Percentiles rank a stretch among this genome's conserved stretches.
phyloP scores from a whole-genome alignment of 2,329 filamentous ascomycete species.

The Pseudogymnoascus sp. region DNA sequence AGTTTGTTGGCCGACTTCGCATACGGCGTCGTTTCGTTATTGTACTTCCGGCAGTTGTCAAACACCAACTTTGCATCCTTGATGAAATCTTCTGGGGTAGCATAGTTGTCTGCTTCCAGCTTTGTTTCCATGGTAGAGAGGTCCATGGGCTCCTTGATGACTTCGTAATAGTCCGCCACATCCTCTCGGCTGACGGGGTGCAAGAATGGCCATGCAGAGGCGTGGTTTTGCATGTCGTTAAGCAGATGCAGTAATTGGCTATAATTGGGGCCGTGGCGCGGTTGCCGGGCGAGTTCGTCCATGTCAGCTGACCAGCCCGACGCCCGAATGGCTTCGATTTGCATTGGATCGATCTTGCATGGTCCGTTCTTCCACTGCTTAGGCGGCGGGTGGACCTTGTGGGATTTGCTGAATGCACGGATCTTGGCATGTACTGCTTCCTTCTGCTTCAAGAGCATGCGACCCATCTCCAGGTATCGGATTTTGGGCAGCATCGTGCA shows the following conservation, averaged over 20 bases:
- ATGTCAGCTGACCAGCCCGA: conserved; percentile 96
- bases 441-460: conserved; percentile 96
- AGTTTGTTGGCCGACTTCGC: conserved; percentile 91
- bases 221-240: conserved; percentile 91
- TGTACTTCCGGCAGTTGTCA: conserved; percentile 92
- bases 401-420: conserved; percentile 78
- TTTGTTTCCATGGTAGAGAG: conserved; percentile 91
- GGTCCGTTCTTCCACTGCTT: conserved; percentile 74
- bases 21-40: conserved; percentile 90
- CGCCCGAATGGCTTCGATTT: conserved; percentile 79
- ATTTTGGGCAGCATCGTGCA: conserved; percentile 94
- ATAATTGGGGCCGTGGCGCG: conserved; percentile 92
- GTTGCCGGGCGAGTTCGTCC: conserved; percentile 92
- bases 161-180: conserved; percentile 97
- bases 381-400: conserved; percentile 79
- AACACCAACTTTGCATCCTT: conserved; percentile 83
- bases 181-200: conserved; percentile 91
- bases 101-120: conserved; percentile 87
- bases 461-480: conserved; percentile 83
- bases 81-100: conserved; percentile 86
- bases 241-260: conserved; percentile 87
- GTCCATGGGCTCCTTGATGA: conserved; percentile 98
- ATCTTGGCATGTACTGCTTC: conserved; percentile 94
- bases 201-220: conserved; percentile 88
- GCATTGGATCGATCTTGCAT: conserved; percentile 71